Evolutionary conservation across 305 asterid genomes (phyloP), one percentile per base, ranked within the genome.

Genomic region (Nicotiana rustica): DNA sequence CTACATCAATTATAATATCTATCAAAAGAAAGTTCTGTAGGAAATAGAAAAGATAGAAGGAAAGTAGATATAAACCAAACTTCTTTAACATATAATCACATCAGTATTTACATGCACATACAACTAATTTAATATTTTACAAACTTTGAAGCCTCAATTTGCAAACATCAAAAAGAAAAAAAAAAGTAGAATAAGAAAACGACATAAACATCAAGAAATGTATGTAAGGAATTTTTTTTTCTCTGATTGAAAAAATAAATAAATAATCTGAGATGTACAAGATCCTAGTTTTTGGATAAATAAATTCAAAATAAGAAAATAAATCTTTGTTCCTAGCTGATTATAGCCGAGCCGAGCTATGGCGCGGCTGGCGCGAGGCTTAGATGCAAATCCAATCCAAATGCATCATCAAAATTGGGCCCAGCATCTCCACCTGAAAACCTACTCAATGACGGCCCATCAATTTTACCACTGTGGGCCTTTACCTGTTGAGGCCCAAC

Each of bases 391-490:
- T 95, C 93, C 59, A 95, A 85, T 75, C 97, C 98, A 75, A 93
- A 87, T 10, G 83, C 88, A 18, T 92, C 94, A 47, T 89, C 94
- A 15, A 88, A 92, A 60, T 83, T 85, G 59, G 95, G 90, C 89
- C 93, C 95, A 77, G 86, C 89, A 21, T 90, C 97, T 3, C 75
- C 86, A 67, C 88, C 87, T 0, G 97, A 87, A 57, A 94, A 92
- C 81, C 97, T 87, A 84, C 93, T 93, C 84, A 94, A 68, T n/a
- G 98, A 91, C n/a, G 97, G 95, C 88, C 92, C 97, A 77, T 93
- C 92, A 4, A 92, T 85, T 29, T 88, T 89, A 1, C 90, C 96
- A 61, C 86, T 80, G 14, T 91, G 93, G 86, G 91, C 92, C 86
- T 84, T 90, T 3, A 83, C 79, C 69, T 86, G 91, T 29, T 85